Evolutionary conservation across 805 yeast genomes (phyloP), one percentile per base, ranked within the genome.

Genomic region (Cyberlindnera meyerae): DNA sequence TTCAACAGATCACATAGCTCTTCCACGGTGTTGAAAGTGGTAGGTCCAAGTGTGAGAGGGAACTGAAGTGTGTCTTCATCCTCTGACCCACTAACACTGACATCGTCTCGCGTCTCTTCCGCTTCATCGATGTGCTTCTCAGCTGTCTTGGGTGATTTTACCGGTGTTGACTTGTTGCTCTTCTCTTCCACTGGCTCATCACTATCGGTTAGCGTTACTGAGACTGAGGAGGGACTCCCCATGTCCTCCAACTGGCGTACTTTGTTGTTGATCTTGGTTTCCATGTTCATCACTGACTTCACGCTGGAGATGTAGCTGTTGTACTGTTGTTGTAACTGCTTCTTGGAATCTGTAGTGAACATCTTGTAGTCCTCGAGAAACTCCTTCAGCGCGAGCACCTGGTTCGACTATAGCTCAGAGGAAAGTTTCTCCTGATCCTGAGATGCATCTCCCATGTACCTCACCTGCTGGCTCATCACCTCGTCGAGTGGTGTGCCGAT

Each of bases 21-120:
- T 20, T 54, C 31, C 34, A 42, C 40, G 15, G 34, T 15, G 21
- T 31, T n/a, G 33, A 40, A 27, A 31, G 42, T 11, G n/a, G 37
- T 17, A 6, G 37, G 35, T 3, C 58, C 58, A n/a, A 54, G 25
- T 8, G 15, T 25, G 31, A 54, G 18, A 11, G 58, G 58, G 27
- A 54, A 54, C 15, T 44, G 41, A 27, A 54, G 51, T 1, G 29
- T 22, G 8, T 39, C 29, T 21, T 57, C 51, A 11, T 55, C 58
- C 8, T 29, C 31, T 3, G 36, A 13, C 13, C 24, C 27, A 4
- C 9, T 13, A 9, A 8, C 22, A 20, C 9, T 9, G 30, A 24
- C 40, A 22, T 39, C 47, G 8, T 41, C 45, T 29, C 29, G 24
- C 8, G 29, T 11, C n/a, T 28, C 36, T 26, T 30, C 29, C 14